Conservation (phyloP, 176 grass and related monocot species). For the Aegilops longissima region DNA sequence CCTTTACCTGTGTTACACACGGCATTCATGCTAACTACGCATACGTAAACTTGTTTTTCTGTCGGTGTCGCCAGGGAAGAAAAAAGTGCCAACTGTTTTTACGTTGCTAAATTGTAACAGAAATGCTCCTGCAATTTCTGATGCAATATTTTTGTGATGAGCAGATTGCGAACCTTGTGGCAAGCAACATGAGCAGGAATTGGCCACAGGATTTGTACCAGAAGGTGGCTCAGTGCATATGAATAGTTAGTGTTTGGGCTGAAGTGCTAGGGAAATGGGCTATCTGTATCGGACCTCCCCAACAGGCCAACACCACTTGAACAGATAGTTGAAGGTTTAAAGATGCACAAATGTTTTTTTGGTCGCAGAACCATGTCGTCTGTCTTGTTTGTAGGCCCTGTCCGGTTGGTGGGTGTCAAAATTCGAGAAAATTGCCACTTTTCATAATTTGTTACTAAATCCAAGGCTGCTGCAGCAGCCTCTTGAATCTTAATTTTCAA, state of each 20-base stretch:
- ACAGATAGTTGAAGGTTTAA: neutral
- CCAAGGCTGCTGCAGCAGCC: neutral
- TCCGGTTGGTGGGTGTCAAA: neutral
- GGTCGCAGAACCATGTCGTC: neutral
- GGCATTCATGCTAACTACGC: neutral
- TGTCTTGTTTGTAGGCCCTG: neutral
- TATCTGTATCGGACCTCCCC: neutral
- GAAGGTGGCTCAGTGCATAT: slow-evolving; percentile 89
- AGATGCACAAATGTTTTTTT: neutral
- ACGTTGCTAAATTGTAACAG: neutral
- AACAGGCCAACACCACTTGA: neutral
- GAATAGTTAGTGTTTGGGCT: slow-evolving; percentile 30
- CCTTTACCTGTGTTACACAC: neutral
- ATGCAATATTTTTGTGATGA: slow-evolving; percentile 24
- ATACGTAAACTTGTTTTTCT: neutral
- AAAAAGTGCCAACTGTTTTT: neutral
- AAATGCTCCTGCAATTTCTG: neutral
- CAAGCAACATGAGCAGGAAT: slow-evolving; percentile 83
- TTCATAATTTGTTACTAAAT: neutral
- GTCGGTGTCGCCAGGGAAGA: neutral
- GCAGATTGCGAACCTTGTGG: slow-evolving; percentile 91
- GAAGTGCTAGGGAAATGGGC: neutral
- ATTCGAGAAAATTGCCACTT: slow-evolving; percentile 3
- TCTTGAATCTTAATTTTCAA: neutral
- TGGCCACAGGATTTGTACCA: slow-evolving; percentile 98